Evolutionary conservation across 306 rosid genomes (phyloP).

Genomic region (Lithocarpus polystachyus): DNA sequence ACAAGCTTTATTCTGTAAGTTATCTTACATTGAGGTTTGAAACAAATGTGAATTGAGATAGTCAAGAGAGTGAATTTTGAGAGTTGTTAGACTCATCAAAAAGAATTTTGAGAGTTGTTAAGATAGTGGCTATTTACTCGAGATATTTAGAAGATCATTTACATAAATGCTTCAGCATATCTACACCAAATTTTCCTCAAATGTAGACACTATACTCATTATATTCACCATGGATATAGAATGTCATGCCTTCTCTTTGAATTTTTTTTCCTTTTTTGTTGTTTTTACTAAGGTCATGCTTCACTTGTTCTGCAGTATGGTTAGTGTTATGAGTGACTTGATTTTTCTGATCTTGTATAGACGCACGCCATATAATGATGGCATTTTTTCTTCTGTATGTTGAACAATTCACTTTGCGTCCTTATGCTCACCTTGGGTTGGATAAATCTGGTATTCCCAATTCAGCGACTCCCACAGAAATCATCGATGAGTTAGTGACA

Average conservation of each 20-base stretch:
- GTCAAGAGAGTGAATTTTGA: background rate
- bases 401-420: constrained; percentile 85
- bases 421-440: constrained; percentile 65
- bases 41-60: background rate
- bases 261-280: background rate
- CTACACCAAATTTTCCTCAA: background rate
- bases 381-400: constrained; percentile 3
- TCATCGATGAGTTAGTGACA: constrained; percentile 58
- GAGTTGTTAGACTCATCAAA: background rate
- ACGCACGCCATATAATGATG: background rate
- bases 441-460: constrained; percentile 77
- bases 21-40: background rate
- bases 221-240: background rate
- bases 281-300: background rate
- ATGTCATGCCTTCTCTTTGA: background rate
- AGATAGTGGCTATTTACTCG: background rate
- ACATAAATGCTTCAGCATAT: background rate
- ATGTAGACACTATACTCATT: background rate
- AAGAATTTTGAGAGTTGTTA: background rate
- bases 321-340: background rate
- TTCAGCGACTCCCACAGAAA: constrained; percentile 37
- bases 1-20: background rate
- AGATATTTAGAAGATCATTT: background rate
- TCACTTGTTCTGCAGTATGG: background rate
- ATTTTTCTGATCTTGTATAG: background rate